These are phyloP conservation scores for Penicillium turbatum DNA, from an alignment of 495 filamentous ascomycete species.

Conservation along the genomic window DNA sequence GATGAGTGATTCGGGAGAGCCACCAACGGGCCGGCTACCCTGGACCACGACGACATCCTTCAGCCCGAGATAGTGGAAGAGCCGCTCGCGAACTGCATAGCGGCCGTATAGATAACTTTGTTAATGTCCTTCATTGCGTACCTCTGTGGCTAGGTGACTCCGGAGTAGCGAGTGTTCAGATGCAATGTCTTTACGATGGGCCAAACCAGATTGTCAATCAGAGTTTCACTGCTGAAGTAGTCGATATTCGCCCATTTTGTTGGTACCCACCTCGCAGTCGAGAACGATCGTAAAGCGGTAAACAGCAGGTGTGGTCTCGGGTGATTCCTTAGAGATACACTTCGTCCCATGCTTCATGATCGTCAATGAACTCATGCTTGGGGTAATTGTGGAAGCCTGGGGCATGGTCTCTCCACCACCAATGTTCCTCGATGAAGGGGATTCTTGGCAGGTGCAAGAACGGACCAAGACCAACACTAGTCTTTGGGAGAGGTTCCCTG, in stretches of 20 bases:
- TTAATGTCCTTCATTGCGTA: constrained; percentile 9
- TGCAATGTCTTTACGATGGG: constrained; percentile 36
- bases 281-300: constrained; percentile 34
- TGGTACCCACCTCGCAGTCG: constrained; percentile 49
- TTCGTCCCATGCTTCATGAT: not conserved
- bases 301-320: not conserved
- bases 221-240: constrained; percentile 36
- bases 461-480: too few species aligned
- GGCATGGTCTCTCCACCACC: too few species aligned
- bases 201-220: constrained; percentile 42
- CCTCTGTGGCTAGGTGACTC: constrained; percentile 27
- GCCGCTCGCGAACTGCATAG: constrained; percentile 23
- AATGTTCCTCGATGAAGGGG: too few species aligned
- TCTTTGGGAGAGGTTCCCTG: too few species aligned
- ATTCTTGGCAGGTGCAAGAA: too few species aligned
- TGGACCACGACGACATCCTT: constrained; percentile 35
- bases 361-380: not conserved
- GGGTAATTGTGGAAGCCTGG: not conserved
- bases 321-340: not conserved
- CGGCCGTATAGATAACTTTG: constrained; percentile 26
- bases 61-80: constrained; percentile 37
- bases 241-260: constrained; percentile 33
- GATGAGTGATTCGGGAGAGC: constrained; percentile 27
- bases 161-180: constrained; percentile 37
- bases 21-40: constrained; percentile 22